Evolutionary conservation across 1,284 basidiomycete species (phyloP).

Genomic region (Coriolopsis trogii): DNA sequence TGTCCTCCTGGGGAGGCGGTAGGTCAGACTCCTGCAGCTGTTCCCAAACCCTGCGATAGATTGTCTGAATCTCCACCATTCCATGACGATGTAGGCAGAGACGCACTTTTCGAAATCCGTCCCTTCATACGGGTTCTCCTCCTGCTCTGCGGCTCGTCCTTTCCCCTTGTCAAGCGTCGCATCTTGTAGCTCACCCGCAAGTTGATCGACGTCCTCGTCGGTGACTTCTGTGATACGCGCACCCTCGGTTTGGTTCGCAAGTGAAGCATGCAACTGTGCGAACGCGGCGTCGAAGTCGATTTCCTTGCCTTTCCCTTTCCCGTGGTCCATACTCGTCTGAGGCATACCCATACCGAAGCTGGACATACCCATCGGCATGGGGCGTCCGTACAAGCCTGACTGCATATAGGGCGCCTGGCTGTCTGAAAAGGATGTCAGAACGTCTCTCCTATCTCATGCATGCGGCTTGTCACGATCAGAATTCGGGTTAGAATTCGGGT

Average conservation of each 20-base stretch:
- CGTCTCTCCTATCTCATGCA: not conserved
- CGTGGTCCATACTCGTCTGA: conserved; percentile 47
- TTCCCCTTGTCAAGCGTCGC: conserved; percentile 32
- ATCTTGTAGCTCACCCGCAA: conserved; percentile 45
- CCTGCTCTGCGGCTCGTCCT: conserved; percentile 36
- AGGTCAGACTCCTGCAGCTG: conserved; percentile 58
- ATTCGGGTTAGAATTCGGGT: too few species aligned
- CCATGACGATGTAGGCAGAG: not conserved
- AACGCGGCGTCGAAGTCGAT: conserved; percentile 82
- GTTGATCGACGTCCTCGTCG: conserved; percentile 39
- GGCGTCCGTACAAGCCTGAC: conserved; percentile 33
- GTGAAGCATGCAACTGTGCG: conserved; percentile 56
- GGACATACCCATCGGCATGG: conserved; percentile 34
- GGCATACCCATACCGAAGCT: conserved; percentile 15
- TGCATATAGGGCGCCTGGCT: conserved; percentile 38
- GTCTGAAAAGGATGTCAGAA: conserved; percentile 8
- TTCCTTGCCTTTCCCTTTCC: conserved; percentile 74
- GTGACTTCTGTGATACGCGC: conserved; percentile 59
- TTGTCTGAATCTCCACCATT: not conserved
- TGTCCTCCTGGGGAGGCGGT: conserved; percentile 62
- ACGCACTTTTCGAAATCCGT: conserved; percentile 53
- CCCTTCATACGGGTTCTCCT: conserved; percentile 14
- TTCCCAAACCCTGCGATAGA: conserved; percentile 54
- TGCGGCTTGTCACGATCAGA: not conserved
- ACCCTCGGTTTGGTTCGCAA: conserved; percentile 46